phyloP scores from a whole-genome alignment of 352 stramenopile species.

The Phytophthora gonapodyides region DNA sequence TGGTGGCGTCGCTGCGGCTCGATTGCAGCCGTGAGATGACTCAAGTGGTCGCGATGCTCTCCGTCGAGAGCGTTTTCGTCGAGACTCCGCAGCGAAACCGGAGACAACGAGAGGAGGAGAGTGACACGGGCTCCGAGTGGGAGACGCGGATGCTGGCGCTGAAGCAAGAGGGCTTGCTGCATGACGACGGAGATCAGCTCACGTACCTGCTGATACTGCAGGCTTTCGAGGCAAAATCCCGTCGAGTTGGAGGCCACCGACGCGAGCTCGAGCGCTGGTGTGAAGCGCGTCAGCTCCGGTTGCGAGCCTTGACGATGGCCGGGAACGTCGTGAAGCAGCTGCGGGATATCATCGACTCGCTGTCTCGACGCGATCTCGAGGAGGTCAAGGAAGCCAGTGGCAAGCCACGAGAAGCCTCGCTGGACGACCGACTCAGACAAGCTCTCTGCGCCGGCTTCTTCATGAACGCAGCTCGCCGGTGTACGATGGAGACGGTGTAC shows the following conservation, averaged over 20 bases:
- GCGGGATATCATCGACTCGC: slow-evolving; percentile 50
- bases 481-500: slow-evolving; percentile 70
- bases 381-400: slow-evolving; percentile 18
- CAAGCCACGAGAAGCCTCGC: slow-evolving; percentile 10
- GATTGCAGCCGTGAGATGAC: slow-evolving; percentile 70
- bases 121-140: slow-evolving; percentile 29
- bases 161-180: slow-evolving; percentile 48
- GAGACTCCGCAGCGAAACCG: slow-evolving; percentile 22
- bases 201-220: slow-evolving; percentile 54
- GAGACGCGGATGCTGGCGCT: slow-evolving; percentile 51
- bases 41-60: slow-evolving; percentile 83
- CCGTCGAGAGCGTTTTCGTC: slow-evolving; percentile 77
- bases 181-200: slow-evolving; percentile 62
- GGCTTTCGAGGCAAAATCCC: slow-evolving; percentile 40
- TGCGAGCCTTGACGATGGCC: slow-evolving; percentile 62
- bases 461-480: slow-evolving; percentile 61
- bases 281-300: slow-evolving; percentile 47
- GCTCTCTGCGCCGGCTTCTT: slow-evolving; percentile 72
- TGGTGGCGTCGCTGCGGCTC: slow-evolving; percentile 68
- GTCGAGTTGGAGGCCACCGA: slow-evolving; percentile 14
- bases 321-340: slow-evolving; percentile 60
- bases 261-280: slow-evolving; percentile 57
- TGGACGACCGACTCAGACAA: slow-evolving; percentile 45
- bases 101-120: slow-evolving; percentile 13
- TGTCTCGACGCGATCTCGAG: slow-evolving; percentile 42